A percentile compares a stretch with the other conserved stretches of the same genome.
These are phyloP conservation scores for Phyllosticta citriasiana DNA, from an alignment of 2,329 filamentous ascomycete genomes.

Conservation along the genomic window DNA sequence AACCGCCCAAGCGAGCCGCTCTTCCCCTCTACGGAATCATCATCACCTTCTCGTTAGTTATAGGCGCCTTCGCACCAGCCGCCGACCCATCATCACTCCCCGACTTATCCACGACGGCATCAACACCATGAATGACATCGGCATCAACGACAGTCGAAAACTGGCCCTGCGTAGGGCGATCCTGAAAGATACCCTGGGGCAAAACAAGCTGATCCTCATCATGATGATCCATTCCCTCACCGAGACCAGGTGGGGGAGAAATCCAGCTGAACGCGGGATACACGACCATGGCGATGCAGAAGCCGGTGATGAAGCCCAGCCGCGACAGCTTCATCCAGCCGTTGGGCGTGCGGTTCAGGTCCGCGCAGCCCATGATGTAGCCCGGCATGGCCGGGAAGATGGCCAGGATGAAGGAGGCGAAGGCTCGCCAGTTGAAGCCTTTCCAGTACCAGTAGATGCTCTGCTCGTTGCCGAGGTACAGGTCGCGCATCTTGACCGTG, in stretches of 20 bases:
- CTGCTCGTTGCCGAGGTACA: slow-evolving; percentile 29
- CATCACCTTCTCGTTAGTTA: background rate
- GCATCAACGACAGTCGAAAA: background rate
- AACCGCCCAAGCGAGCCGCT: background rate
- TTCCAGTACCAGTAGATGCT: slow-evolving; percentile 34
- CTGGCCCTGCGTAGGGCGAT: background rate
- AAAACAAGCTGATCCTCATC: background rate
- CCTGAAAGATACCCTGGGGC: background rate
- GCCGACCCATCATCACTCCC: background rate
- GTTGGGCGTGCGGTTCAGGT: background rate
- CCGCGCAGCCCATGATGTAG: slow-evolving; percentile 6
- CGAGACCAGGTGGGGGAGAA: slow-evolving; percentile 31
- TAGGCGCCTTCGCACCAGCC: background rate
- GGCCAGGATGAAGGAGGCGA: background rate
- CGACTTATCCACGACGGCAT: background rate
- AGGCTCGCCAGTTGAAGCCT: slow-evolving; percentile 36
- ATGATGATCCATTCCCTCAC: slow-evolving; percentile 20
- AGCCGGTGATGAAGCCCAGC: slow-evolving; percentile 19
- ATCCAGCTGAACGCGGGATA: slow-evolving; percentile 27
- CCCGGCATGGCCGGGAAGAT: background rate
- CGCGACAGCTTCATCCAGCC: background rate
- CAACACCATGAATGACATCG: background rate
- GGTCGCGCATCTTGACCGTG: slow-evolving; percentile 33
- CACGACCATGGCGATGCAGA: slow-evolving; percentile 26
- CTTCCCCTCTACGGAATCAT: background rate